Conservation (phyloP, 306 rosid genomes). For the Pueraria montana region DNA sequence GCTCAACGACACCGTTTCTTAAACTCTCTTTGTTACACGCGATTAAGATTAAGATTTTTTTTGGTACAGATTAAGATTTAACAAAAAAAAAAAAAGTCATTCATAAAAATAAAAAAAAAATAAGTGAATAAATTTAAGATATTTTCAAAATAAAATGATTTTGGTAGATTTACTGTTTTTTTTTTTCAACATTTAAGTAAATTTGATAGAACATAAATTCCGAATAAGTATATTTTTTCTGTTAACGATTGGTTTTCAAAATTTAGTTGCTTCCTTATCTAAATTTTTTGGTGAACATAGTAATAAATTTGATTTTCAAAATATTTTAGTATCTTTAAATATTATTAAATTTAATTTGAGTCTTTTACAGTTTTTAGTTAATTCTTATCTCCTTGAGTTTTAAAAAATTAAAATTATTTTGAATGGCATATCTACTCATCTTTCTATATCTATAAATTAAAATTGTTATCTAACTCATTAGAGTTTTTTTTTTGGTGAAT, state of each 20-base stretch:
- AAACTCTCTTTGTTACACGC: neutral
- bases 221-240: neutral
- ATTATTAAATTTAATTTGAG: neutral
- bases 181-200: neutral
- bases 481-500: too few relatives aligned
- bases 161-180: neutral
- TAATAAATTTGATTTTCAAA: too few relatives aligned
- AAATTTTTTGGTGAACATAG: too few relatives aligned
- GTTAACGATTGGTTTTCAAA: neutral
- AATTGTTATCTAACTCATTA: too few relatives aligned
- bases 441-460: too few relatives aligned
- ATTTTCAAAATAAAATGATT: neutral
- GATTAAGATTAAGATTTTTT: neutral
- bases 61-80: neutral
- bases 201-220: neutral
- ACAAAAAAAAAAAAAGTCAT: neutral
- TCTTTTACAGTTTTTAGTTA: too few relatives aligned
- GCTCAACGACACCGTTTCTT: conserved; percentile 38
- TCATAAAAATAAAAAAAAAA: neutral
- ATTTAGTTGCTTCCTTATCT: neutral
- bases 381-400: neutral
- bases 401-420: too few relatives aligned
- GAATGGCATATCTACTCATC: too few relatives aligned
- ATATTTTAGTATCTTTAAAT: neutral
- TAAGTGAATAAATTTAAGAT: neutral